Base-by-base conservation (phyloP, 768 basidiomycete species). In the Trametes sanguinea region DNA sequence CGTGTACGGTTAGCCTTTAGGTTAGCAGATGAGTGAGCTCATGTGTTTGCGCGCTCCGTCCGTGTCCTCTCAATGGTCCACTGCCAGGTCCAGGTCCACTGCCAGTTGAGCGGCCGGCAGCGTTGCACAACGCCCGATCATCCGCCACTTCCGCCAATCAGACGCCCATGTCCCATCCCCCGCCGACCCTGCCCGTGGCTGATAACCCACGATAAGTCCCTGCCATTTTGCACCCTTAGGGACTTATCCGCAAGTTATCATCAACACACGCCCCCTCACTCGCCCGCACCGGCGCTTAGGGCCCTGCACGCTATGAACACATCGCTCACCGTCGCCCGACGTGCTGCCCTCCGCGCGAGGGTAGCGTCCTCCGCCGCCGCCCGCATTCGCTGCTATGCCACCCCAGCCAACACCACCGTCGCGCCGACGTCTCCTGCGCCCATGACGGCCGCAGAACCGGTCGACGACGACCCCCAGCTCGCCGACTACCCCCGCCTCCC, bases 401-500 rank as follows among this genome's bases (percentile, higher is more conserved):
- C 72, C 10, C 74, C 75, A 8, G 65, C 22, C 55, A 16, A 46
- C 66, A 17, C 58, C 64, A 27, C 22, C 22, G 22, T 22, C 22
- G 43, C 64, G 35, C 59, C 68, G 47, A 29, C 64, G 4, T 66
- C 66, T 13, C 68, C 69, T 39, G 55, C 68, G 0, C 56, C 69
- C 32, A 37, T 61, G 58, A 63, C 77, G 45, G 47, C 57, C 35
- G 46, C 56, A 1, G n/a, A 29, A 40, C 47, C 57, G 7, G 47
- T 27, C 35, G 69, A 85, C 64, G 74, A 73, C 43, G 88, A 92
- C 71, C 87, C 89, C 2, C 88, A 92, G 64, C 75, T 90, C 17
- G 80, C 79, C 57, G 89, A 84, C 67, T 92, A 94, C 67, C 91
- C 91, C 8, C 79, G 86, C 61, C 80, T 91, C 6, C 89, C 90